These are phyloP conservation scores for Mesostigma viride DNA, from an alignment of 139 green algal species.

Conservation along the genomic window DNA sequence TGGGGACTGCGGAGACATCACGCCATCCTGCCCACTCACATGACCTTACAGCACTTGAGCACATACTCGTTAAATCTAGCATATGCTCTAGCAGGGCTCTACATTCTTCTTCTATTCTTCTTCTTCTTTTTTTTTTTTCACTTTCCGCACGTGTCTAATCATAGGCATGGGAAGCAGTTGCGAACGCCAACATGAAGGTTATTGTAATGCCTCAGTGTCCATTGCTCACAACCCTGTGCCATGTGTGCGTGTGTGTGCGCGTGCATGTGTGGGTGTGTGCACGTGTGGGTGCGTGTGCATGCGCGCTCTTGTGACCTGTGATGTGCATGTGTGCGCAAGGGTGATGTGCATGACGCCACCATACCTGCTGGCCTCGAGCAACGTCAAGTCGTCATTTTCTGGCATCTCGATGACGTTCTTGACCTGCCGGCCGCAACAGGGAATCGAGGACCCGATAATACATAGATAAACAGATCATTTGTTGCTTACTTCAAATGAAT, in stretches of 20 bases:
- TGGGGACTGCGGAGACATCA: no score
- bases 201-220: not conserved
- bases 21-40: no score
- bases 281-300: no score
- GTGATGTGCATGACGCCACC: not conserved
- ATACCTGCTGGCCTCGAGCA: conserved; percentile 74
- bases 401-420: conserved; percentile 82
- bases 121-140: not conserved
- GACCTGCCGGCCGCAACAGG: conserved; percentile 58
- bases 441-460: no score
- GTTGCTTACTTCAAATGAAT: not conserved
- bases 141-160: not conserved
- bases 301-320: not conserved
- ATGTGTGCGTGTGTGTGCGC: not conserved
- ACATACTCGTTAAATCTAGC: no score
- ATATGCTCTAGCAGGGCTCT: no score
- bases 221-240: not conserved
- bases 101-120: not conserved
- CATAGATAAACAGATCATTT: no score
- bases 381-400: conserved; percentile 76
- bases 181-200: not conserved
- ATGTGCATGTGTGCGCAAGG: not conserved
- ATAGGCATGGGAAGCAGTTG: not conserved
- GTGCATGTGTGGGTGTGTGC: no score
- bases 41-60: no score